Percentiles rank a stretch among this genome's conserved stretches.
Evolutionary conservation across 2,329 filamentous ascomycete species (phyloP).

Genomic region (Geoglossum cookeanum): DNA sequence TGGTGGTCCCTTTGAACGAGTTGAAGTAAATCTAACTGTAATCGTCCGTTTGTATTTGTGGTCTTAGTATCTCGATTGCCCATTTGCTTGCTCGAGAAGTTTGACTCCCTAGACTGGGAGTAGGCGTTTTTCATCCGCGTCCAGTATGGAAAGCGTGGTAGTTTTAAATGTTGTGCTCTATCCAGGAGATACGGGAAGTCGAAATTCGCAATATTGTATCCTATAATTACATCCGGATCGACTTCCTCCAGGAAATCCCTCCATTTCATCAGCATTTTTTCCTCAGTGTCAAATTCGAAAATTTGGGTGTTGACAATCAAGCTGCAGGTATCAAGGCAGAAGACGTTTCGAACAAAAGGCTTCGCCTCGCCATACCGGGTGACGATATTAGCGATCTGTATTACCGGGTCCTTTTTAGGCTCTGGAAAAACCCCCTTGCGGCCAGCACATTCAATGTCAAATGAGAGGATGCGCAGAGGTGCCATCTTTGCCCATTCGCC

Average conservation of each 20-base stretch:
- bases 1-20: constrained; percentile 89
- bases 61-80: constrained; percentile 85
- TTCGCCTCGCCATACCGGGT: constrained; percentile 89
- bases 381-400: constrained; percentile 94
- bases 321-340: constrained; percentile 82
- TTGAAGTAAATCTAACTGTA: constrained; percentile 89
- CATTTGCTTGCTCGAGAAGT: constrained; percentile 96
- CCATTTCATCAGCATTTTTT: constrained; percentile 85
- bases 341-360: constrained; percentile 90
- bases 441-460: constrained; percentile 97
- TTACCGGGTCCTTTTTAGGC: constrained; percentile 77
- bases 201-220: constrained; percentile 98
- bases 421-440: constrained; percentile 96
- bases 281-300: constrained; percentile 61
- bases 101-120: constrained; percentile 59
- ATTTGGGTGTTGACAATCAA: constrained; percentile 90
- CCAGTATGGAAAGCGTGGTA: constrained; percentile 68
- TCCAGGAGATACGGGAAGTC: constrained; percentile 94
- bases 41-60: constrained; percentile 83
- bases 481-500: constrained; percentile 98
- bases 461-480: constrained; percentile 76
- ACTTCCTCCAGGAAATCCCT: constrained; percentile 74
- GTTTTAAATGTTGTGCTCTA: constrained; percentile 67
- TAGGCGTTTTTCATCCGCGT: constrained; percentile 52
- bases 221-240: constrained; percentile 93